These are phyloP conservation scores for Diaporthe amygdali DNA, from an alignment of 2,329 filamentous ascomycete genomes.

Conservation along the genomic window DNA sequence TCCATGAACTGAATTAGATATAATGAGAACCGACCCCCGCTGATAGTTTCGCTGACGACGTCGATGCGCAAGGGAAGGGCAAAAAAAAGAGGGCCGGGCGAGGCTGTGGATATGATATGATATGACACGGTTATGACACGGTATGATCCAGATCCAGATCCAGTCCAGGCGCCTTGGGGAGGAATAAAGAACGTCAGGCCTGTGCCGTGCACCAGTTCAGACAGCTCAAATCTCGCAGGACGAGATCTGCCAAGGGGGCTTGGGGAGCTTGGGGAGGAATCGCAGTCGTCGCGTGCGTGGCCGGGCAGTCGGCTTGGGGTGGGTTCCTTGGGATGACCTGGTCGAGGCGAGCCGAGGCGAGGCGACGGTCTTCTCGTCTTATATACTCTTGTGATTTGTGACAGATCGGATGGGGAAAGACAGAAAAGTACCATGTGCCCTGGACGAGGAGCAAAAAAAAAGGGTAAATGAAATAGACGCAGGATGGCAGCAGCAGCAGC, in stretches of 20 bases:
- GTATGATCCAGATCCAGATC: too few species aligned
- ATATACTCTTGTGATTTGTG: slow-evolving; percentile 3
- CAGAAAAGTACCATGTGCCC: background rate
- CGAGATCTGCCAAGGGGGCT: slow-evolving; percentile 8
- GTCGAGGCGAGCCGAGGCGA: background rate
- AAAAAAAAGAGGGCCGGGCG: background rate
- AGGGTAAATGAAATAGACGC: background rate
- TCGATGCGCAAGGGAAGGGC: slow-evolving; percentile 1
- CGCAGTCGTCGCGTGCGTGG: background rate
- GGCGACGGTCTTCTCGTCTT: background rate
- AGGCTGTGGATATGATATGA: background rate
- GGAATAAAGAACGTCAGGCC: background rate
- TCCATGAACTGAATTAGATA: slow-evolving; percentile 3
- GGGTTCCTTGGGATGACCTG: background rate
- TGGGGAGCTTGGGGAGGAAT: background rate
- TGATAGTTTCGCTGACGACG: background rate
- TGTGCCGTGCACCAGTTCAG: background rate
- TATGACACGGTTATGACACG: too few species aligned
- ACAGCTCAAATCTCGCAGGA: slow-evolving; percentile 3
- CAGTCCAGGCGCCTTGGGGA: background rate
- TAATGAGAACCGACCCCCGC: background rate
- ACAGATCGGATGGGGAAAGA: slow-evolving; percentile 1
- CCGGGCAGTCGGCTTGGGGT: slow-evolving; percentile 7
- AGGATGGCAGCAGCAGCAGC: background rate
- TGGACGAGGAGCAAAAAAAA: background rate